These are phyloP conservation scores for Hortaea sp. DNA, from an alignment of 2,329 filamentous ascomycete species.

Conservation along the genomic window DNA sequence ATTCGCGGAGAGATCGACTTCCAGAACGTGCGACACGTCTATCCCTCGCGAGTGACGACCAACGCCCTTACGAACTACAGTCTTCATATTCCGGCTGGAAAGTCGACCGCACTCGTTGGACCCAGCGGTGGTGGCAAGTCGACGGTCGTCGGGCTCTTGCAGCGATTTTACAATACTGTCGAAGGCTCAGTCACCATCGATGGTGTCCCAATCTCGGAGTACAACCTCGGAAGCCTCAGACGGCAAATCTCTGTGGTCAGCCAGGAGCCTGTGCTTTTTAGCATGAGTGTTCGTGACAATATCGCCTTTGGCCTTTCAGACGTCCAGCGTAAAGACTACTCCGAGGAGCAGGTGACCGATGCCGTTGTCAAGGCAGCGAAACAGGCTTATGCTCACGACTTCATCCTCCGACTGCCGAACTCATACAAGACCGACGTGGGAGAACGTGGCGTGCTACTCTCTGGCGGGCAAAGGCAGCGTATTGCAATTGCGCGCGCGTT, in stretches of 20 bases:
- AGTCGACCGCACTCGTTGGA: constrained; percentile 33
- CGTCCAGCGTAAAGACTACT: constrained; percentile 15
- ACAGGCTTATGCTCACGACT: constrained; percentile 17
- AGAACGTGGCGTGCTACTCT: constrained; percentile 14
- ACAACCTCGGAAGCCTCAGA: constrained; percentile 15
- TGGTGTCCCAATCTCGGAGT: constrained; percentile 10
- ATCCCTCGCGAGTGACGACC: constrained; percentile 34
- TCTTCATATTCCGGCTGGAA: constrained; percentile 25
- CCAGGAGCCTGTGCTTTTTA: constrained; percentile 23
- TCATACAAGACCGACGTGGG: constrained; percentile 20
- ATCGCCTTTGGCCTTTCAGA: constrained; percentile 34
- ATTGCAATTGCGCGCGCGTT: constrained; percentile 22
- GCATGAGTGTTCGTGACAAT: constrained; percentile 55
- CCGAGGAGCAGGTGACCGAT: constrained; percentile 7
- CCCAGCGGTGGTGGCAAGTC: constrained; percentile 25
- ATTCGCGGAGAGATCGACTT: constrained; percentile 23
- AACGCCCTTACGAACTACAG: constrained; percentile 24
- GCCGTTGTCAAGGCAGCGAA: constrained; percentile 1
- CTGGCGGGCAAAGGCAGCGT: constrained; percentile 21
- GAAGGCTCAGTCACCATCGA: constrained; percentile 15
- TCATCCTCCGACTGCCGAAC: constrained; percentile 13
- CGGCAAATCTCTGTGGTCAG: constrained; percentile 16
- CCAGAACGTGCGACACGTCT: not conserved
- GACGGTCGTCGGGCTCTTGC: constrained; percentile 19
- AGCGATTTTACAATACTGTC: constrained; percentile 15